Base-by-base conservation (phyloP, 2,329 filamentous ascomycete species). In the Fusarium hostae region DNA sequence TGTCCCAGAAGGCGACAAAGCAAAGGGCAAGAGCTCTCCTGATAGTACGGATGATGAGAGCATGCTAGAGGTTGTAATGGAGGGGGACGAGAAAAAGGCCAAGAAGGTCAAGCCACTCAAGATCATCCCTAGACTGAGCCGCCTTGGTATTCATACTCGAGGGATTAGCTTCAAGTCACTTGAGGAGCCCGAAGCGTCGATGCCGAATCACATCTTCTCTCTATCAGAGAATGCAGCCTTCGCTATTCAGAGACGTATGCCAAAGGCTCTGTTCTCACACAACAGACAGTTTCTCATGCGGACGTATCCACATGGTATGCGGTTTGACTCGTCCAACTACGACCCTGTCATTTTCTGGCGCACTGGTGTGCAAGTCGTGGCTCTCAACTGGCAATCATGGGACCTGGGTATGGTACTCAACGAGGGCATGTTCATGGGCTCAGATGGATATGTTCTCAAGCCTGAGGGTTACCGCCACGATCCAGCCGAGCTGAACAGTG, bases 371-470 rank as follows among this genome's bases (percentile, higher is more conserved):
- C 96, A 99, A 80, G 98, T 99, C 93, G 95, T 94, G 8, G 94
- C 95, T 9, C 87, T 98, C 78, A 98, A 98, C 79, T 98, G 96
- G 95, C 96, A 98, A 80, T 95, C 91, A 2, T 92, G 94, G 74
- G 95, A 98, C 78, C 88, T 95, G 55, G 93, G 94, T 35, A 97
- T 98, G 89, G 96, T 98, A 84, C 88, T 99, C 78, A 98, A 98
- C 78, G 92, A 97, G 75, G 96, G 92, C 77, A 98, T 98, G 96
- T 99, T 98, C 79, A 93, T 94, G 41, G 92, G 90, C 6, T 92
- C 92, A 45, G 84, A 88, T 37, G 95, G 95, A 32, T 98, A 94
- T 91, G 89, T 94, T 4, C 86, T 96, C 59, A 97, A 98, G 81
- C 94, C 95, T 0, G 78, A 86, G 16, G 91, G 91, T 10, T 96